phyloP scores from a whole-genome alignment of 345 rosid species.

The Rhodamnia argentea region DNA sequence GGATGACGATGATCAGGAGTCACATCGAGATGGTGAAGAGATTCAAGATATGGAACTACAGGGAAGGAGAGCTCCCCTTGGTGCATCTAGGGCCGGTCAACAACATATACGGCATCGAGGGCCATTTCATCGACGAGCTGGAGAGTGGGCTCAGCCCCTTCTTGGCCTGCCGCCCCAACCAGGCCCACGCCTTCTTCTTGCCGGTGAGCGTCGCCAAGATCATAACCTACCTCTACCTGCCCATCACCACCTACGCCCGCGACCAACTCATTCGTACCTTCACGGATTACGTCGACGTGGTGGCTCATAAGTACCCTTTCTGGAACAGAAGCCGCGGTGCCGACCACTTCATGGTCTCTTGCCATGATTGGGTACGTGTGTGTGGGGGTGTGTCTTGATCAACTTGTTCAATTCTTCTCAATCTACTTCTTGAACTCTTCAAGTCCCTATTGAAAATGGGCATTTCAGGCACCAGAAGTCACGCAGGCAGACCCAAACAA shows the following conservation, averaged over 20 bases:
- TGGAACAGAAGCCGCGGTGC: conserved; percentile 11
- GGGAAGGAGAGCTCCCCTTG: conserved; percentile 12
- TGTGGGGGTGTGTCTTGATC: not conserved
- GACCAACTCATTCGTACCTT: not conserved
- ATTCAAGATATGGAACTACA: conserved; percentile 11
- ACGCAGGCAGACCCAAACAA: conserved; percentile 10
- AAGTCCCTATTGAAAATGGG: not conserved
- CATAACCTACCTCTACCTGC: conserved; percentile 2
- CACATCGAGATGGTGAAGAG: conserved; percentile 15
- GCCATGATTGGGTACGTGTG: conserved; percentile 7
- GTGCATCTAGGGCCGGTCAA: conserved; percentile 1
- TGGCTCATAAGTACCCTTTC: conserved; percentile 6
- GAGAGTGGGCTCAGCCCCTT: conserved; percentile 7
- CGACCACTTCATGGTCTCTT: conserved; percentile 13
- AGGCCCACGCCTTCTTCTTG: conserved; percentile 11
- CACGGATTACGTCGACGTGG: conserved; percentile 1
- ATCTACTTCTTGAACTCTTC: not conserved
- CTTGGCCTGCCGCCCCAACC: not conserved
- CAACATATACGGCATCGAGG: conserved; percentile 9
- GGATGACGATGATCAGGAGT: conserved; percentile 1
- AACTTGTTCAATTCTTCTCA: not conserved
- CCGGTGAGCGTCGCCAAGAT: conserved; percentile 3
- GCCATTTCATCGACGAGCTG: conserved; percentile 15
- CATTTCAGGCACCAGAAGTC: conserved; percentile 29
- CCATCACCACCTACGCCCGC: conserved; percentile 1